These are phyloP conservation scores for Sugiyamaella neomexicana DNA, from an alignment of 1,139 yeast species.

Conservation along the genomic window DNA sequence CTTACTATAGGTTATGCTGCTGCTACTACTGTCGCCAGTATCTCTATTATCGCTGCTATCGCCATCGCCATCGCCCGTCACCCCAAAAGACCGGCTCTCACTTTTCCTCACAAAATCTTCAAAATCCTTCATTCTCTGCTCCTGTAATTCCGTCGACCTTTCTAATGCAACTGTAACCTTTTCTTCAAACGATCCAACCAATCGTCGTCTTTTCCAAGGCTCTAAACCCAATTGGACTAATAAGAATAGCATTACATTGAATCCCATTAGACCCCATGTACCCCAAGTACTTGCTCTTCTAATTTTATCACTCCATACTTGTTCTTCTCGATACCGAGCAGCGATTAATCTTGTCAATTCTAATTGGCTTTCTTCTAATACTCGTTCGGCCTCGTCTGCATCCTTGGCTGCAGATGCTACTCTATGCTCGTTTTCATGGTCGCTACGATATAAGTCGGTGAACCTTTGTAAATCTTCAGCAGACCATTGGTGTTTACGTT, in stretches of 20 bases:
- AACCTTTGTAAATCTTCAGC: slow-evolving; percentile 77
- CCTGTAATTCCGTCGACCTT: slow-evolving; percentile 9
- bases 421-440: slow-evolving; percentile 67
- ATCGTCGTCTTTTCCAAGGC: slow-evolving; percentile 85
- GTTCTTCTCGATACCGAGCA: slow-evolving; percentile 93
- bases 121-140: slow-evolving; percentile 6
- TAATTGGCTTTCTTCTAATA: slow-evolving; percentile 69
- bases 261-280: slow-evolving; percentile 85
- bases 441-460: slow-evolving; percentile 75
- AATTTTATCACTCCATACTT: slow-evolving; percentile 96
- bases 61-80: neutral
- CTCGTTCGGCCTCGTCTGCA: slow-evolving; percentile 58
- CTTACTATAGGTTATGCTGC: too few species aligned
- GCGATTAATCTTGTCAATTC: slow-evolving; percentile 74
- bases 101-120: neutral
- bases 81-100: neutral
- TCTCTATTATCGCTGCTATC: too few species aligned
- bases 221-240: slow-evolving; percentile 85
- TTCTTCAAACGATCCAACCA: slow-evolving; percentile 80
- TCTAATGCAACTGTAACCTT: slow-evolving; percentile 38
- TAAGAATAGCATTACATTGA: slow-evolving; percentile 74
- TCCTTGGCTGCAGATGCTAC: slow-evolving; percentile 56
- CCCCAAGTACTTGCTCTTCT: slow-evolving; percentile 97
- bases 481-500: slow-evolving; percentile 82
- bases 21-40: too few species aligned